Percentiles rank a stretch among this genome's conserved stretches.
These are phyloP conservation scores for Cyberlindnera saturnus DNA, from an alignment of 805 yeast species.

Conservation along the genomic window DNA sequence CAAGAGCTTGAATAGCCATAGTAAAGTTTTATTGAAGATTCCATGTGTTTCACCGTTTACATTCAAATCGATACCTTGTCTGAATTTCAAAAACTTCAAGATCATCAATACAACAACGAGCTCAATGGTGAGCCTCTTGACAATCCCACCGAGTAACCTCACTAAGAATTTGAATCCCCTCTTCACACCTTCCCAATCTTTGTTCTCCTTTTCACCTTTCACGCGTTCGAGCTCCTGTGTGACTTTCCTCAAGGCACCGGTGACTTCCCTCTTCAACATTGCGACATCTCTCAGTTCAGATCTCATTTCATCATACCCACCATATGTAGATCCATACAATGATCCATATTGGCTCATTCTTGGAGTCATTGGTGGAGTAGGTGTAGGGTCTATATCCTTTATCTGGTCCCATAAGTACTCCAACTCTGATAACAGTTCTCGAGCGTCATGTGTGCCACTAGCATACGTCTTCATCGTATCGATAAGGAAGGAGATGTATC, in stretches of 20 bases:
- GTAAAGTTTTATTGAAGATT: slow-evolving; percentile 6
- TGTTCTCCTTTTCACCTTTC: slow-evolving; percentile 5
- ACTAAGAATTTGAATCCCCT: slow-evolving; percentile 4
- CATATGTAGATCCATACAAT: slow-evolving; percentile 8
- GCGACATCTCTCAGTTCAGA: slow-evolving; percentile 14
- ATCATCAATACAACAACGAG: slow-evolving; percentile 13
- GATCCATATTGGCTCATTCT: slow-evolving; percentile 9
- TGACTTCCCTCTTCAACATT: slow-evolving; percentile 21
- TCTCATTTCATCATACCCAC: slow-evolving; percentile 7
- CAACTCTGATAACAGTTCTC: slow-evolving; percentile 59
- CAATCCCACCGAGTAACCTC: slow-evolving; percentile 5
- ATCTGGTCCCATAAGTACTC: slow-evolving; percentile 74
- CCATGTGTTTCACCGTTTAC: slow-evolving; percentile 4
- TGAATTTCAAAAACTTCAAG: slow-evolving; percentile 17
- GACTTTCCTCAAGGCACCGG: slow-evolving; percentile 18
- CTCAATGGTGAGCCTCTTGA: slow-evolving; percentile 17
- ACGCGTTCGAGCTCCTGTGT: slow-evolving; percentile 19
- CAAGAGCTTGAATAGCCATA: slow-evolving; percentile 10
- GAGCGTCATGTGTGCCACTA: slow-evolving; percentile 57
- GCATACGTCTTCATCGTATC: slow-evolving; percentile 71
- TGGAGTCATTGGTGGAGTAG: slow-evolving; percentile 17
- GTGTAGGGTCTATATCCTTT: slow-evolving; percentile 33
- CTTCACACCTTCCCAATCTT: slow-evolving; percentile 11
- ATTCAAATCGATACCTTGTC: slow-evolving; percentile 17
- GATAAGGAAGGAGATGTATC: slow-evolving; percentile 61